Base-by-base conservation (phyloP, 768 basidiomycete genomes). In the Phlegmacium glaucopus region DNA sequence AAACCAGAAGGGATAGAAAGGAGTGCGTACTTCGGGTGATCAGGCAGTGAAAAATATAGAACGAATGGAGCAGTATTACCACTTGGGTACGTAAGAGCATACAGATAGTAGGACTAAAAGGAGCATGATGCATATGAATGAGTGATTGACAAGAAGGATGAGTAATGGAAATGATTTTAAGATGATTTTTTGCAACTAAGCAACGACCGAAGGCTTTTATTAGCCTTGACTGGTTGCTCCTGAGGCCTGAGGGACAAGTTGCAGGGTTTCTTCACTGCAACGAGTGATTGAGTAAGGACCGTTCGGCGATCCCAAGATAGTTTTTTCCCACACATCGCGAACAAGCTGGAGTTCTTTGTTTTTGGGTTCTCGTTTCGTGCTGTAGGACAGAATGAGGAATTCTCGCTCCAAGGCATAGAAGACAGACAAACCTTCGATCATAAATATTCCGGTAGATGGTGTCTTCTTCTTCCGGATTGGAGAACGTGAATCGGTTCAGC, bases 401-500 rank as follows among this genome's bases (percentile, higher is more conserved):
- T n/a, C n/a, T 22, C 5, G 22, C 22, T 22, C 5, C 5, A 22
- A 22, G 22, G 5, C 5, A 22, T 22, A 22, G 2, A 2, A 22
- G 22, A 22, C 22, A n/a, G 4, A 43, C 45, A 25, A 40, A 50
- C 49, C 49, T 50, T 12, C 4, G 26, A 12, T 41, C 30, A 18
- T 46, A 12, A 9, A 50, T 11, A 22, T 22, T 16, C 11, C 41
- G 11, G 27, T 46, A 41, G 10, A 40, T 17, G 17, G 7, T 34
- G 12, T 41, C 13, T 15, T 29, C 42, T 9, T 46, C 40, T 13
- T 9, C 16, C 15, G 30, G 11, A 12, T 15, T 15, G 34, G 16
- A 22, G 40, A 42, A 46, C 7, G 25, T 10, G 42, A n/a, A 51
- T 9, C 38, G 11, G 18, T 30, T 34, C 25, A 70, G 47, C 15